phyloP scores from a whole-genome alignment of 1,284 basidiomycete genomes.

The Apiotrichum gracile region DNA sequence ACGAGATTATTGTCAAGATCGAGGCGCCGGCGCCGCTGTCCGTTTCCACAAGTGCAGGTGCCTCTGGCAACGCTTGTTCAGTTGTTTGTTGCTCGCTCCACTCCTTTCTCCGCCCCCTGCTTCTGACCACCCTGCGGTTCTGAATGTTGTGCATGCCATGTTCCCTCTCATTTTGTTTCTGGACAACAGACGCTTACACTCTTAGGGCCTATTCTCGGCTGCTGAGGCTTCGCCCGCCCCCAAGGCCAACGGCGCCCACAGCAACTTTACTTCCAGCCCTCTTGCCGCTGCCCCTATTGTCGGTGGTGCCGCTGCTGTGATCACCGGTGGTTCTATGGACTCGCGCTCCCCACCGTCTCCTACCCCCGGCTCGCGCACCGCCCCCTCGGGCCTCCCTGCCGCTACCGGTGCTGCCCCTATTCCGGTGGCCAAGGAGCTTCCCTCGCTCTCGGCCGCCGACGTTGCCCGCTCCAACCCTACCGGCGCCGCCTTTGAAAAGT shows the following conservation, averaged over 20 bases:
- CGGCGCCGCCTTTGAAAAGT: slow-evolving; percentile 34
- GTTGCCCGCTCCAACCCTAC: slow-evolving; percentile 24
- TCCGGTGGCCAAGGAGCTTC: slow-evolving; percentile 9
- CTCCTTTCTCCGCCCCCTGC: neutral
- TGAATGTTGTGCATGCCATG: slow-evolving; percentile 21
- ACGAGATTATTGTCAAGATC: slow-evolving; percentile 1
- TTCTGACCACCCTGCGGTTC: neutral
- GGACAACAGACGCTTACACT: slow-evolving; percentile 9
- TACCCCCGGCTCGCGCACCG: neutral
- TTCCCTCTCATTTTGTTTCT: neutral
- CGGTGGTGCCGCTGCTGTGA: neutral
- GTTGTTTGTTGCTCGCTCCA: slow-evolving; percentile 3
- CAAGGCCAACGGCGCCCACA: slow-evolving; percentile 8
- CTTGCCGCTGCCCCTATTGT: slow-evolving; percentile 4
- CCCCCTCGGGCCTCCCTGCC: neutral
- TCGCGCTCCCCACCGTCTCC: neutral
- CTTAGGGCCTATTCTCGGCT: slow-evolving; percentile 34
- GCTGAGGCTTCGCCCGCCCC: slow-evolving; percentile 32
- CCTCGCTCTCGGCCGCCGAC: slow-evolving; percentile 29
- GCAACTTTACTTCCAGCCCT: slow-evolving; percentile 8
- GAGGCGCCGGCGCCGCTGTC: neutral
- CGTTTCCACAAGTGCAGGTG: too few relatives aligned
- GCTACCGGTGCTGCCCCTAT: neutral
- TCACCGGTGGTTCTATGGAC: neutral
- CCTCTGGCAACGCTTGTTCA: neutral